A percentile compares a stretch with the other conserved stretches of the same genome.
Evolutionary conservation across 106 monocot genomes (phyloP).

Genomic region (Chionographis japonica): DNA sequence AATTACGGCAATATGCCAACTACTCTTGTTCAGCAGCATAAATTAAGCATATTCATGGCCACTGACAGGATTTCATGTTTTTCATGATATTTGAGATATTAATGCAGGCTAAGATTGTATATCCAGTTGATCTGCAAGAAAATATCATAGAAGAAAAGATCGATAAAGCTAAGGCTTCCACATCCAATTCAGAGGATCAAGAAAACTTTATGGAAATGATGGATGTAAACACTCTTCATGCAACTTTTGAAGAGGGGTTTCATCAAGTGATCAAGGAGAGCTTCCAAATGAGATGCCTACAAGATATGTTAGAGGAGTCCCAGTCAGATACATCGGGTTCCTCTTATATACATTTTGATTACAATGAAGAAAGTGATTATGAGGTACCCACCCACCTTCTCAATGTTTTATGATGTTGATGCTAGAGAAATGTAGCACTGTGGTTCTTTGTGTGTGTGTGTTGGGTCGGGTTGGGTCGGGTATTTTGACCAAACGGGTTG

Average conservation of each 20-base stretch:
- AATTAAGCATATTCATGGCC: no score
- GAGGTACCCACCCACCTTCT: conserved; percentile 52
- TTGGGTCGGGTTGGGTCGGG: no score
- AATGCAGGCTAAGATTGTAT: conserved; percentile 30
- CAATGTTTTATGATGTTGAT: neutral
- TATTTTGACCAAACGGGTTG: no score
- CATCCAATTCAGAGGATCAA: conserved; percentile 14
- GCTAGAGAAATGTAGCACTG: no score
- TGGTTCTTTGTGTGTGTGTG: no score
- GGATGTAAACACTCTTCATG: conserved; percentile 15
- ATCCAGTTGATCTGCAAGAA: conserved; percentile 10
- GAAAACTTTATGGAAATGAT: conserved; percentile 12
- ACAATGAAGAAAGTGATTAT: conserved; percentile 50
- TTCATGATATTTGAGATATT: neutral
- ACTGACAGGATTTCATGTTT: neutral
- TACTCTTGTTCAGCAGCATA: no score
- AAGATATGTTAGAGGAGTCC: conserved; percentile 91
- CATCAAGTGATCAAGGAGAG: conserved; percentile 31
- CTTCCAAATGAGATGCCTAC: conserved; percentile 68
- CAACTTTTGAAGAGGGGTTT: conserved; percentile 26
- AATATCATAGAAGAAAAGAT: conserved; percentile 18
- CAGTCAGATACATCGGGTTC: conserved; percentile 71
- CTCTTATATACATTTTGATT: conserved; percentile 45
- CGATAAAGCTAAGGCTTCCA: conserved; percentile 3
- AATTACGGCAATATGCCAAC: no score